These are phyloP conservation scores for Xylaria venustula DNA, from an alignment of 495 filamentous ascomycete species.

Conservation along the genomic window DNA sequence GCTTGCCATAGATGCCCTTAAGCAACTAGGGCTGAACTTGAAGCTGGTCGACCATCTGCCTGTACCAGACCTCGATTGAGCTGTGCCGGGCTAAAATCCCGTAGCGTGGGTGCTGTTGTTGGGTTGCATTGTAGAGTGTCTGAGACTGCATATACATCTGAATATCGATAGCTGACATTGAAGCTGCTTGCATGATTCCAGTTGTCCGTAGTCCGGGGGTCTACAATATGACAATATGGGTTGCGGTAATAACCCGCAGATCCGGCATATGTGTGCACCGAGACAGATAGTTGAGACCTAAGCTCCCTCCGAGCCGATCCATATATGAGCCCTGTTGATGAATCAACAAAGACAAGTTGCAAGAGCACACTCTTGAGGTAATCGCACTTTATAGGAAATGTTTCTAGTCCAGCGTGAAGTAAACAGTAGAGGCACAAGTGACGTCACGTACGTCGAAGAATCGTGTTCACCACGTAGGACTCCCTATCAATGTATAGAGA, in stretches of 20 bases:
- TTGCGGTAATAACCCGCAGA: no score
- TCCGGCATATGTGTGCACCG: no score
- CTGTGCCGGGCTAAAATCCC: background rate
- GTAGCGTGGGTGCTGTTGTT: background rate
- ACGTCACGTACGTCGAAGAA: background rate
- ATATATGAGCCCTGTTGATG: no score
- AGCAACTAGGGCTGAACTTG: conserved; percentile 67
- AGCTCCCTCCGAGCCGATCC: no score
- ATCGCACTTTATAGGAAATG: background rate
- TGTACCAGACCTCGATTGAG: conserved; percentile 52
- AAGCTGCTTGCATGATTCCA: background rate
- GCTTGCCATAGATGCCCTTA: conserved; percentile 70
- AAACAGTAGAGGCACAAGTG: background rate
- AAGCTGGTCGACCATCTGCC: conserved; percentile 82
- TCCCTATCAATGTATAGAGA: background rate
- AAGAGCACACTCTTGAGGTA: background rate
- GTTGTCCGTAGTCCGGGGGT: no score
- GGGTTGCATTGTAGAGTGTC: background rate
- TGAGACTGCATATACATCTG: background rate
- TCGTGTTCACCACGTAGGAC: background rate
- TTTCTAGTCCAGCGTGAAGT: background rate
- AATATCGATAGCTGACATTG: background rate
- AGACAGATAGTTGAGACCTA: no score
- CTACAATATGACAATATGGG: no score
- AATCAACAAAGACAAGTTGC: background rate